Conservation (phyloP, 176 grass and related monocot species). For the Ampelocalamus luodianensis region DNA sequence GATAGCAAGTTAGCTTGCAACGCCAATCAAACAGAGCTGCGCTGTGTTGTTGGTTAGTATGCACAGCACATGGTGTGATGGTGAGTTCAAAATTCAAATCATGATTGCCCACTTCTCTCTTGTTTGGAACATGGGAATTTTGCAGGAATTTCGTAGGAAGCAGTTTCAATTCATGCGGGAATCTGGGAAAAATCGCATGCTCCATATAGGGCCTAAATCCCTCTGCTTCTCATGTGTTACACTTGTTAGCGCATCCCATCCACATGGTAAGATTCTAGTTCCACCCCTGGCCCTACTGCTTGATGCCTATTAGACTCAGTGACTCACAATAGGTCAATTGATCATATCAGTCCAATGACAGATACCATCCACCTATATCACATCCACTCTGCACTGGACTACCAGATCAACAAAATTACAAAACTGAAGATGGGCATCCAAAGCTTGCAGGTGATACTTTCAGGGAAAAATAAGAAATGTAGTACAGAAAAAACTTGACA, state of each 20-base stretch:
- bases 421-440: background rate
- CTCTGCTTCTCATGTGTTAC: background rate
- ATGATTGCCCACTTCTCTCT: background rate
- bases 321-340: background rate
- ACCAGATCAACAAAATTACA: constrained; percentile 2
- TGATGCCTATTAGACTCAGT: background rate
- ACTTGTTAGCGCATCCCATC: background rate
- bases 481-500: background rate
- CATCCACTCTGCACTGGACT: background rate
- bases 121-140: background rate
- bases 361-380: background rate
- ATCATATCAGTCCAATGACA: constrained; percentile 12
- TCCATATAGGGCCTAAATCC: background rate
- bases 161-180: background rate
- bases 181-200: background rate
- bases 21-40: constrained; percentile 1
- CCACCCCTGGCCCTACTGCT: background rate
- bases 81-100: constrained; percentile 5
- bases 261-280: constrained; percentile 5
- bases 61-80: background rate
- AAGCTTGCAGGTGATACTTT: background rate
- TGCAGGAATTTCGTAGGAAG: background rate
- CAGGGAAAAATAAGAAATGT: constrained; percentile 7
- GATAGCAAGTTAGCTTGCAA: background rate
- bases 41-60: background rate